Evolutionary conservation across 2,329 filamentous ascomycete species (phyloP).

Genomic region (Fulvia fulva): DNA sequence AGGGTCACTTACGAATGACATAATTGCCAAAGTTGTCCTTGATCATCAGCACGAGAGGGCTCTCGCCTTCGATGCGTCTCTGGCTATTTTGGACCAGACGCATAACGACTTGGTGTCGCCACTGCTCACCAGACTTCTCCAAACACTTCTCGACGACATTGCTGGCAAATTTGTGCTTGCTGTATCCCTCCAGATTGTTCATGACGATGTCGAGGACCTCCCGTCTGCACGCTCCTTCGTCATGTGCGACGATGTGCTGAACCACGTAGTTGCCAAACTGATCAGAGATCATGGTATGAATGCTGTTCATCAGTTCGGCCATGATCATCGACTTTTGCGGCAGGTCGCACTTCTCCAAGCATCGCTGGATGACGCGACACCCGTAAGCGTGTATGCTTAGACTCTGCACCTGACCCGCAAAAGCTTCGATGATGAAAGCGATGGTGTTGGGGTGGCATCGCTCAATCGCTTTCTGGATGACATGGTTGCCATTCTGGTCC

Average conservation of each 20-base stretch:
- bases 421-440: slow-evolving; percentile 77
- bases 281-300: slow-evolving; percentile 71
- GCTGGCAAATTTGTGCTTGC: slow-evolving; percentile 93
- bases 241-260: slow-evolving; percentile 83
- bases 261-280: slow-evolving; percentile 96
- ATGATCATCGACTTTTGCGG: slow-evolving; percentile 69
- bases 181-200: slow-evolving; percentile 66
- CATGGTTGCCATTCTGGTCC: slow-evolving; percentile 92
- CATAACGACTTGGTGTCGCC: slow-evolving; percentile 64
- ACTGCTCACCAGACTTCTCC: slow-evolving; percentile 62
- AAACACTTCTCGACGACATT: slow-evolving; percentile 97
- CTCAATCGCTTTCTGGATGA: slow-evolving; percentile 90
- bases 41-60: slow-evolving; percentile 71
- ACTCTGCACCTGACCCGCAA: slow-evolving; percentile 68
- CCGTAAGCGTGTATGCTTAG: slow-evolving; percentile 79
- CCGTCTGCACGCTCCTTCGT: slow-evolving; percentile 66
- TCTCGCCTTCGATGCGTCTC: slow-evolving; percentile 50
- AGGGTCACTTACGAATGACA: slow-evolving; percentile 78
- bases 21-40: slow-evolving; percentile 94
- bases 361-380: slow-evolving; percentile 88
- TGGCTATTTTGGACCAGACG: slow-evolving; percentile 58
- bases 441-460: slow-evolving; percentile 73
- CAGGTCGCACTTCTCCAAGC: slow-evolving; percentile 73
- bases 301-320: slow-evolving; percentile 70
- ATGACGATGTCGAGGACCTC: slow-evolving; percentile 72